Evolutionary conservation across 1,139 yeast species (phyloP).

Genomic region (Yarrowia galli): DNA sequence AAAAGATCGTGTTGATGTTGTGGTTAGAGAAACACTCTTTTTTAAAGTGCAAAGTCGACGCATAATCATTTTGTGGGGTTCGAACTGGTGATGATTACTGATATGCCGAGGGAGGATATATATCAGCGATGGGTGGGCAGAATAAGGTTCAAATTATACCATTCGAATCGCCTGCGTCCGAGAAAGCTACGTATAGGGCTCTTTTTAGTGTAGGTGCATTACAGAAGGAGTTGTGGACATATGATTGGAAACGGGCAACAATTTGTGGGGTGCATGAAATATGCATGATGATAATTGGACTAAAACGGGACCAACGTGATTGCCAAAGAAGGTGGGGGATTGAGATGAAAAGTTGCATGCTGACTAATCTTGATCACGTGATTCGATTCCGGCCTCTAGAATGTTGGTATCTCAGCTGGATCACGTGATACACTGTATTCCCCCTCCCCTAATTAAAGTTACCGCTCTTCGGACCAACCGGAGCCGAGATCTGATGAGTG

Average conservation of each 20-base stretch:
- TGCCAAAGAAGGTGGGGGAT: not conserved
- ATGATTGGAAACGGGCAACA: not conserved
- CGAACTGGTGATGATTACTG: slow-evolving; percentile 1
- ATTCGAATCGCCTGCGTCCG: not conserved
- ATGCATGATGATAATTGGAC: not conserved
- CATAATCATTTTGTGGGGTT: slow-evolving; percentile 12
- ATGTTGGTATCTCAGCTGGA: not conserved
- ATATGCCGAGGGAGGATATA: not conserved
- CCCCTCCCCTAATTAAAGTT: not conserved
- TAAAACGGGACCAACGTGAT: too few relatives aligned
- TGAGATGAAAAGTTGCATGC: not conserved
- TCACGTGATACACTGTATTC: not conserved
- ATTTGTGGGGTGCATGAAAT: slow-evolving; percentile 29
- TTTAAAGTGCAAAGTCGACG: too few relatives aligned
- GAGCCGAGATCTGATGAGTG: not conserved
- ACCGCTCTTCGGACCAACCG: slow-evolving; percentile 2
- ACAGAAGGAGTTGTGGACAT: too few relatives aligned
- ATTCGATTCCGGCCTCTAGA: not conserved
- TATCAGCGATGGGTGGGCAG: not conserved
- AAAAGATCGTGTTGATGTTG: too few relatives aligned
- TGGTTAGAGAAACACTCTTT: not conserved
- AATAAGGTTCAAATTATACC: not conserved
- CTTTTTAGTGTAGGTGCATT: not conserved
- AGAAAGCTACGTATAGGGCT: not conserved
- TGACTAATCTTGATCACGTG: not conserved